Evolutionary conservation across 2,329 filamentous ascomycete species (phyloP), one percentile per base, ranked within the genome.

Genomic region (Xylariaceae sp.): DNA sequence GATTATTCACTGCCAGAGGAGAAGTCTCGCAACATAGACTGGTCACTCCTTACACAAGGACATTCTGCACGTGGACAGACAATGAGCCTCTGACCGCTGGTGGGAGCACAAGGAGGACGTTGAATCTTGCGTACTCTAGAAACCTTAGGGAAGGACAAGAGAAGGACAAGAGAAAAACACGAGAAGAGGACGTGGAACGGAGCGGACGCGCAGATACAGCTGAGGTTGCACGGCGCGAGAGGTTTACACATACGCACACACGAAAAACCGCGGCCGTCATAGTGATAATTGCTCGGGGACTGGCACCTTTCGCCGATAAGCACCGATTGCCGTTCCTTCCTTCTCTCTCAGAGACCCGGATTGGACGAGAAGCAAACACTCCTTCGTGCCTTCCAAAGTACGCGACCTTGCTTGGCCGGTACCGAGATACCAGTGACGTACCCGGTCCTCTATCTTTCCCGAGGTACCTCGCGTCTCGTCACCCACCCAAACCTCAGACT

Each of bases 331-430:
- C 3, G 15, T 19, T 43, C 21, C 7, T 16, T 30, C 21, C 21
- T 21, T 26, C 3, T 40, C 10, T 34, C 30, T 21, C n/a, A 37
- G 12, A 34, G 22, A 16, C n/a, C 36, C 21, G 16, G 22, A 46
- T 47, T 42, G 46, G 30, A 42, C 49, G 18, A 43, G 44, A 13
- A 19, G 29, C 51, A 55, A 55, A 50, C 49, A 55, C 43, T 47
- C 19, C 41, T 22, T 32, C 36, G 32, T 18, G 29, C 29, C 36
- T 29, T 21, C 22, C 37, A 26, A 37, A 53, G 32, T 32, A 34
- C 12, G 26, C 21, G n/a, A 30, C 32, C 4, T 34, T 34, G 9
- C 32, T 0, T 4, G 32, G 13, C 6, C 7, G 13, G 32, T 34
- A 34, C 32, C 32, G 32, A 34, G 32, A 15, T 34, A 42, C 18